phyloP scores from a whole-genome alignment of 805 yeast genomes.

The Danielozyma ontarioensis region DNA sequence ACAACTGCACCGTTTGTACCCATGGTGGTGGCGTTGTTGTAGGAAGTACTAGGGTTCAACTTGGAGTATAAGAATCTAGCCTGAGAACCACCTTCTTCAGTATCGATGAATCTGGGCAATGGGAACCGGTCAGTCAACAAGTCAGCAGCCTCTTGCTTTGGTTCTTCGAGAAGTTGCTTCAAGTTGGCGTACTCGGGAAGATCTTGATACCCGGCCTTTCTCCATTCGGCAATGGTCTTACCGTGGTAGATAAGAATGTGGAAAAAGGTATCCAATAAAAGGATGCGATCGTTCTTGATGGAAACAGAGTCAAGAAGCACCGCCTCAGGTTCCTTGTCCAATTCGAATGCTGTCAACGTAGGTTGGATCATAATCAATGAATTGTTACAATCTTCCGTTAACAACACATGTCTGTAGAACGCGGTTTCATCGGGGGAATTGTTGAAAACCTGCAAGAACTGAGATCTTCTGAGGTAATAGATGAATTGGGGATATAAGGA shows the following conservation, averaged over 20 bases:
- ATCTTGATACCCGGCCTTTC: conserved; percentile 91
- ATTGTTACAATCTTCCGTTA: conserved; percentile 88
- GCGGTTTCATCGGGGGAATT: conserved; percentile 99
- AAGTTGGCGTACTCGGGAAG: conserved; percentile 86
- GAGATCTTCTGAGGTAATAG: conserved; percentile 93
- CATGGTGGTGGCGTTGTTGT: conserved; percentile 46
- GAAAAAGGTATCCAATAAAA: conserved; percentile 92
- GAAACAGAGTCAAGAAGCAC: conserved; percentile 92
- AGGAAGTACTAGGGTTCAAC: conserved; percentile 88
- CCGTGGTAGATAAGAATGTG: conserved; percentile 95
- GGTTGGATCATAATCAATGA: conserved; percentile 98
- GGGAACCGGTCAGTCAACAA: conserved; percentile 93
- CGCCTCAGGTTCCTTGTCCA: conserved; percentile 79
- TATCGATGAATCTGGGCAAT: conserved; percentile 92
- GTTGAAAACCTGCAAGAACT: conserved; percentile 91
- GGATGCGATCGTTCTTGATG: conserved; percentile 79
- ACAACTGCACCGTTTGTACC: conserved; percentile 62
- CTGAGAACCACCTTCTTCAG: conserved; percentile 98
- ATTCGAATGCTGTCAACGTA: conserved; percentile 78
- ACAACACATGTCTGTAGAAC: conserved; percentile 86
- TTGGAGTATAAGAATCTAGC: conserved; percentile 94
- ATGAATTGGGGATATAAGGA: conserved; percentile 92
- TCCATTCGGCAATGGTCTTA: conserved; percentile 91
- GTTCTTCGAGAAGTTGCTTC: conserved; percentile 79
- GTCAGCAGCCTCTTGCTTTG: conserved; percentile 88